These are phyloP conservation scores for Daldinia sp. DNA, from an alignment of 2,329 filamentous ascomycete species.

Conservation along the genomic window DNA sequence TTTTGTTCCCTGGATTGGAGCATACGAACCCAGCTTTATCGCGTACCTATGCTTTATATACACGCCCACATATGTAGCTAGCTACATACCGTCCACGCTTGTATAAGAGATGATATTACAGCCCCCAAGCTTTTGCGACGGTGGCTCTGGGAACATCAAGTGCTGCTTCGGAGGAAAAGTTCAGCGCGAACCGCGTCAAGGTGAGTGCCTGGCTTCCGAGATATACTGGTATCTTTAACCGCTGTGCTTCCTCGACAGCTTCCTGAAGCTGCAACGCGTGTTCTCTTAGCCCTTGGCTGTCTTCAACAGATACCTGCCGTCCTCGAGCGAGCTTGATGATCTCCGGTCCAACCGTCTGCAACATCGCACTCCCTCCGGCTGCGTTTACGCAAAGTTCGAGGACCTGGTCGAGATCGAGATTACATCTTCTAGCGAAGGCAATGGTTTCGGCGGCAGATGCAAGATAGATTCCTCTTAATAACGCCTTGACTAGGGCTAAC, in stretches of 20 bases:
- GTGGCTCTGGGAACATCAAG: slow-evolving; percentile 37
- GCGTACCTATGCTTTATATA: background rate
- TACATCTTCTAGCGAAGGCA: slow-evolving; percentile 52
- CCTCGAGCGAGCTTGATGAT: slow-evolving; percentile 50
- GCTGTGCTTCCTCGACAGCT: slow-evolving; percentile 54
- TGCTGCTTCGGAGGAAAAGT: slow-evolving; percentile 31
- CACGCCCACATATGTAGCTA: background rate
- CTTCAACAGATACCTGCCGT: slow-evolving; percentile 31
- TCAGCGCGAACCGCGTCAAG: slow-evolving; percentile 47
- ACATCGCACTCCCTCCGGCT: slow-evolving; percentile 53
- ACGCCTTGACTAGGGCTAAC: slow-evolving; percentile 49
- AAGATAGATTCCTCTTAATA: slow-evolving; percentile 56
- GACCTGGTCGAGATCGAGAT: slow-evolving; percentile 56
- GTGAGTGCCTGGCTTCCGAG: slow-evolving; percentile 53
- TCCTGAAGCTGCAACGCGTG: slow-evolving; percentile 48
- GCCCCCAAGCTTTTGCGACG: slow-evolving; percentile 43
- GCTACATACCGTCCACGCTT: background rate
- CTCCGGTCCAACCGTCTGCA: slow-evolving; percentile 49
- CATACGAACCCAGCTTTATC: no score
- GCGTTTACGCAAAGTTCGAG: slow-evolving; percentile 56
- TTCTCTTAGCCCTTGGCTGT: slow-evolving; percentile 40
- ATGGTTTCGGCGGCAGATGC: slow-evolving; percentile 55
- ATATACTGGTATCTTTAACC: slow-evolving; percentile 52
- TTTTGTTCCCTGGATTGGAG: background rate
- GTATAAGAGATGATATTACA: slow-evolving; percentile 21